These are phyloP conservation scores for Pleurotus citrinopileatus DNA, from an alignment of 768 basidiomycete genomes.

Conservation along the genomic window DNA sequence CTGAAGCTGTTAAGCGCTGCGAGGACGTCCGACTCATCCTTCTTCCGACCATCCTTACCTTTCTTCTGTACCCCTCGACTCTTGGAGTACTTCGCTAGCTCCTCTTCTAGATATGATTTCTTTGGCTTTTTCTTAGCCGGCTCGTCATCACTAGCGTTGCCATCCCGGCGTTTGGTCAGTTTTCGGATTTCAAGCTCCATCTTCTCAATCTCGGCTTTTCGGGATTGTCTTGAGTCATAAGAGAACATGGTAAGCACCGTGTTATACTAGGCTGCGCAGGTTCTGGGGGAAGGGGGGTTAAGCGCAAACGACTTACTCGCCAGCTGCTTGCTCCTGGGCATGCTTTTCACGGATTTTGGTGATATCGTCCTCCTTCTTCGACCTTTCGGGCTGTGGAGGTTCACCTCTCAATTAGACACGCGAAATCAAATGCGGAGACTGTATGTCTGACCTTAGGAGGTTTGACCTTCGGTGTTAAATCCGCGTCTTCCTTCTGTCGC, in stretches of 20 bases:
- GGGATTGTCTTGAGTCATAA: slow-evolving; percentile 43
- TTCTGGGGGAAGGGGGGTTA: no score
- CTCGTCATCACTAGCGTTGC: slow-evolving; percentile 64
- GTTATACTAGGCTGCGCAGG: no score
- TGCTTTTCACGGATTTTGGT: slow-evolving; percentile 75
- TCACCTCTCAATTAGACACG: background rate
- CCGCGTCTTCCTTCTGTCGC: slow-evolving; percentile 12
- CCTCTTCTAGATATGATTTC: slow-evolving; percentile 75
- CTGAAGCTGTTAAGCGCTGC: slow-evolving; percentile 70
- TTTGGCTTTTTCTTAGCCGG: slow-evolving; percentile 52
- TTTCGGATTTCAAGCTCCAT: slow-evolving; percentile 89
- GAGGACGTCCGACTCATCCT: slow-evolving; percentile 72
- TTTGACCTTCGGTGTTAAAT: slow-evolving; percentile 20
- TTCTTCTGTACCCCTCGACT: slow-evolving; percentile 57
- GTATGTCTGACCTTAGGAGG: slow-evolving; percentile 13
- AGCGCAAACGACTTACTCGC: slow-evolving; percentile 61
- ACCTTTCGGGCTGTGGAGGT: slow-evolving; percentile 24
- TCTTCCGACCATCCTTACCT: slow-evolving; percentile 43
- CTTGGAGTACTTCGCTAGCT: slow-evolving; percentile 78
- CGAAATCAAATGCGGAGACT: no score
- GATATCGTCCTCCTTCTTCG: slow-evolving; percentile 50
- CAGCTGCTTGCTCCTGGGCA: slow-evolving; percentile 63
- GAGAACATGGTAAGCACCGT: background rate
- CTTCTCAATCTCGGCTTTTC: slow-evolving; percentile 75
- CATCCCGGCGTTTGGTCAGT: slow-evolving; percentile 59